Conservation (phyloP, 306 rosid genomes). For the Quercus cerris region DNA sequence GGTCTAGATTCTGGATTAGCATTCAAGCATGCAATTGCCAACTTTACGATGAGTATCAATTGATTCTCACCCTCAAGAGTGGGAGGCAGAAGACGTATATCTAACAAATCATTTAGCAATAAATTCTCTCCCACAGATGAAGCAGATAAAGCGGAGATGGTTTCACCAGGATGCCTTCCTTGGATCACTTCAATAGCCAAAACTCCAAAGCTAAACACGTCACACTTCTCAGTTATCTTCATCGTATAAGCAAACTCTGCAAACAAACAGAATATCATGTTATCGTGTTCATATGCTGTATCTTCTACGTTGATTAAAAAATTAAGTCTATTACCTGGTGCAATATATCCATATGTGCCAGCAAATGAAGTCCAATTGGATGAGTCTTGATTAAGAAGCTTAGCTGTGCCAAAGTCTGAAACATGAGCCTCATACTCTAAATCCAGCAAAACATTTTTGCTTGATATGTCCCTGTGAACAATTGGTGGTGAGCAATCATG, state of each 20-base stretch:
- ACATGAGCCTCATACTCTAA: constrained; percentile 4
- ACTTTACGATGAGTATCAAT: neutral
- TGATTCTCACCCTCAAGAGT: neutral
- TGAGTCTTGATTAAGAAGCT: constrained; percentile 18
- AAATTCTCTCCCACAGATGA: neutral
- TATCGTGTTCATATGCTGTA: too few relatives aligned
- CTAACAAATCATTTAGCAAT: neutral
- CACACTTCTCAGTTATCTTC: constrained; percentile 6
- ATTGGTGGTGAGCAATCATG: constrained; percentile 11
- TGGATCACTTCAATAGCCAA: neutral
- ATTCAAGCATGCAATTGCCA: neutral
- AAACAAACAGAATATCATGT: neutral
- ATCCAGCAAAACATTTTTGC: constrained; percentile 13
- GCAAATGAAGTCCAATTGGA: constrained; percentile 18
- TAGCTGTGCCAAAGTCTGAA: constrained; percentile 21
- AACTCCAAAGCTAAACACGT: constrained; percentile 13
- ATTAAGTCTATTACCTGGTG: constrained; percentile 1
- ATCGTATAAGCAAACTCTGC: constrained; percentile 25
- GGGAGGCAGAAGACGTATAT: neutral
- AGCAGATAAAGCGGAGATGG: neutral
- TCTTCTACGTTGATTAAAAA: too few relatives aligned
- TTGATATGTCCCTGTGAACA: constrained; percentile 10
- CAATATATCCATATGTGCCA: constrained; percentile 19
- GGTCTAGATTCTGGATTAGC: constrained; percentile 27
- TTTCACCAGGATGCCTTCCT: neutral